These are phyloP conservation scores for Collybia nuda DNA, from an alignment of 768 basidiomycete genomes.

Conservation along the genomic window DNA sequence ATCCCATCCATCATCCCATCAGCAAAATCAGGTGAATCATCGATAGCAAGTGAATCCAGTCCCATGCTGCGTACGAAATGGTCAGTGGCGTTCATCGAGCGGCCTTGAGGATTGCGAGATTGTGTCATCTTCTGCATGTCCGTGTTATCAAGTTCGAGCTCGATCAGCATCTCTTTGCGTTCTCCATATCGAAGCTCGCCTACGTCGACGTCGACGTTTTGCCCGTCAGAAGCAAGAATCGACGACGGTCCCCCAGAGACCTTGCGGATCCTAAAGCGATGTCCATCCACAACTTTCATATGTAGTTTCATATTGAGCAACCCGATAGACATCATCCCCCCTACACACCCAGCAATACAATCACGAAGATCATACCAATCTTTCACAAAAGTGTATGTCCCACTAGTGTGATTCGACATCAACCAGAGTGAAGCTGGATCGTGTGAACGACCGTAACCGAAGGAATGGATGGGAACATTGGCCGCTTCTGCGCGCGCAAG, in stretches of 20 bases:
- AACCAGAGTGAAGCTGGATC: slow-evolving; percentile 98
- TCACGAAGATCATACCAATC: slow-evolving; percentile 97
- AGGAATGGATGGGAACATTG: slow-evolving; percentile 94
- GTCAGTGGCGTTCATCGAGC: slow-evolving; percentile 78
- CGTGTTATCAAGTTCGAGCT: slow-evolving; percentile 87
- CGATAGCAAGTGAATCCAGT: slow-evolving; percentile 70
- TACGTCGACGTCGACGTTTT: slow-evolving; percentile 93
- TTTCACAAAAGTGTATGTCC: slow-evolving; percentile 97
- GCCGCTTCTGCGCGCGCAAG: slow-evolving; percentile 96
- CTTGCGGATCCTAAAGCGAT: slow-evolving; percentile 91
- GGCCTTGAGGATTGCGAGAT: slow-evolving; percentile 22
- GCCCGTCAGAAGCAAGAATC: slow-evolving; percentile 88
- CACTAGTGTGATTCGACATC: slow-evolving; percentile 96
- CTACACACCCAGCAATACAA: slow-evolving; percentile 91
- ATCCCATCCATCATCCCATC: slow-evolving; percentile 95
- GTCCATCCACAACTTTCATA: slow-evolving; percentile 87
- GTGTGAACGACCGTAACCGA: slow-evolving; percentile 95
- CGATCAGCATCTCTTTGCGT: slow-evolving; percentile 94
- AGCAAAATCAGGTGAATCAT: slow-evolving; percentile 71
- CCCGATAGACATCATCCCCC: slow-evolving; percentile 96
- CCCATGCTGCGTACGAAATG: slow-evolving; percentile 87
- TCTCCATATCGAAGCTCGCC: slow-evolving; percentile 96
- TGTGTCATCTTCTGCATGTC: slow-evolving; percentile 47
- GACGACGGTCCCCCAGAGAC: slow-evolving; percentile 88
- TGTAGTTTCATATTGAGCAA: slow-evolving; percentile 93